Base-by-base conservation (phyloP, 169 alveolate species). In the Plasmodium knowlesi region DNA sequence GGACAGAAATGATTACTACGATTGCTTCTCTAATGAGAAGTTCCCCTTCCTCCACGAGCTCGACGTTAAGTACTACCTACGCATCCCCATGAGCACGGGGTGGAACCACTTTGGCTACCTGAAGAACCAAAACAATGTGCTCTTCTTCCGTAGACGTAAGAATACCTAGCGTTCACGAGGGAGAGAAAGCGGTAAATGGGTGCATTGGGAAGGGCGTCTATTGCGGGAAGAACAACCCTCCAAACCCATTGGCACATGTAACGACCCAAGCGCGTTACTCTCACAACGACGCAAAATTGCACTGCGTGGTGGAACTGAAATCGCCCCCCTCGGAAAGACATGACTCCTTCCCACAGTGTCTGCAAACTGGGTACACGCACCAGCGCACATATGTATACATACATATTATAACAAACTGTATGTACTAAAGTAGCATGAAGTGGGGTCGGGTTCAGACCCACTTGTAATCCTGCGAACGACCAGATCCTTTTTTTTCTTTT, bases 81-180 rank as follows among this genome's bases (percentile, higher is more conserved):
- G 85, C 22, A 86, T 86, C 0, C 93, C 93, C 22, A 86, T 86
- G 93, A 86, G 93, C 46, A 86, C 93, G 43, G 93, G 93, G 80
- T 86, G 93, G 93, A 86, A 86, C 70, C 93, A 86, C 81, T 86
- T 86, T 28, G 84, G 86, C 43, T 86, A 86, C 67, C 43, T 86
- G 30, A 86, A 86, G n/a, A 86, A 86, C 61, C 93, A 86, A 74
- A 74, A 86, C 43, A 86, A 86, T 54, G 93, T 86, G 41, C 93
- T 86, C 70, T 86, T 86, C 76, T 86, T 86, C 37, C 78, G 93
- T 32, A 46, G 86, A 76, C 93, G 53, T 5, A 86, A 86, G 81
- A 76, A 86, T 43, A 2, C 57, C 30, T 84, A 41, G 78, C 16
- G 76, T 43, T 43, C n/a, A n/a, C n/a, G n/a, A n/a, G n/a, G 22